Base-by-base conservation (phyloP, 108 stramenopile genomes). In the Cylindrotheca closterium region DNA sequence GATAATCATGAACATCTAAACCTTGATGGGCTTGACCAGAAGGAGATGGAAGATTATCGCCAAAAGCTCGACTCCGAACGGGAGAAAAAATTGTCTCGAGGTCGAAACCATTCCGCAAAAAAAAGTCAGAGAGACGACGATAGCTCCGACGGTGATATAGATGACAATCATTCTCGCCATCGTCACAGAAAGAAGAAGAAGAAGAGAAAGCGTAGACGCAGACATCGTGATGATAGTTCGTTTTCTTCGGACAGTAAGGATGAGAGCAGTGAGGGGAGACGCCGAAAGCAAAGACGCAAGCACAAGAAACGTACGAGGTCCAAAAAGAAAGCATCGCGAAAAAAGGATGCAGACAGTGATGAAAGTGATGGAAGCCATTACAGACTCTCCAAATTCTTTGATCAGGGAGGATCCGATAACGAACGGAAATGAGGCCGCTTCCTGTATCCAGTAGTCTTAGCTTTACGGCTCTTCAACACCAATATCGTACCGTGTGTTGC, bases 1-100 rank as follows among this genome's bases (percentile, higher is more conserved):
- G 95, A 94, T 65, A 98, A 98, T 60, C 86, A 94, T 30, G 98
- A 97, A 64, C 93, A 95, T 60, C 81, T 98, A 17, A 83, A 98
- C 52, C 50, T 97, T 42, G 81, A 77, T 1, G 95, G 96, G 1
- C 57, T 83, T 22, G 95, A 98, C 58, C 75, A 81, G 26, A 85
- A 84, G 68, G 92, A 97, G 59, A 98, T 98, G 98, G 86, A 93
- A 58, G 92, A 83, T 37, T 98, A 98, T 75, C 76, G 98, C 22
- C 71, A 79, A 33, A 73, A 98, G 74, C 73, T 98, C 25, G 98
- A 98, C 70, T 73, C 79, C 47, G 89, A 96, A 65, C 77, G 98
- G 12, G 96, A 93, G 8, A 71, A 76, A 58, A 63, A 64, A 29
- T 67, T 97, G 62, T 69, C 71, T 8, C 73, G 83, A 56, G 89